These are phyloP conservation scores for Tulasnella sp. DNA, from an alignment of 768 basidiomycete species.

Conservation along the genomic window DNA sequence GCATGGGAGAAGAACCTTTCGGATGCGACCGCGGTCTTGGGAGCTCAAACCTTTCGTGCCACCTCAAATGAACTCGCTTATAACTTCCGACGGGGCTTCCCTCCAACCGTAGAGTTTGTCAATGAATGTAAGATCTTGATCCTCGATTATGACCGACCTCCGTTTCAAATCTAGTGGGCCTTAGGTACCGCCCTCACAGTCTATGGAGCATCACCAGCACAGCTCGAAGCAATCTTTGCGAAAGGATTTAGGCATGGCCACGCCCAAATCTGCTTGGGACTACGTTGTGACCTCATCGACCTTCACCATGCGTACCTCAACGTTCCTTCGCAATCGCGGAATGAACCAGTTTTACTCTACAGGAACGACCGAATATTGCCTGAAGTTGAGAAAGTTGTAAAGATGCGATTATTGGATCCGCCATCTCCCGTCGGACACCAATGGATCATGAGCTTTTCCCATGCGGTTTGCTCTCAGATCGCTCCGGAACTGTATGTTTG, in stretches of 20 bases:
- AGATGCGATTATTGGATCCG: neutral
- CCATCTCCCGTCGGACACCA: neutral
- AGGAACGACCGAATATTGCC: neutral
- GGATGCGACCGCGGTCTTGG: neutral
- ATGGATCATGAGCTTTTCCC: neutral
- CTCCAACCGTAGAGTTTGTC: neutral
- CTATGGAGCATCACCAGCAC: neutral
- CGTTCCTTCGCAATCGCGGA: neutral
- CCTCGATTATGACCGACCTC: neutral
- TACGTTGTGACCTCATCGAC: neutral
- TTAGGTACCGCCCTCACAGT: neutral
- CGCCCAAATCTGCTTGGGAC: neutral
- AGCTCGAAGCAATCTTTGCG: neutral
- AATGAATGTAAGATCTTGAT: neutral
- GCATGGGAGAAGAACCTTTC: neutral
- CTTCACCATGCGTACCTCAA: slow-evolving; percentile 1
- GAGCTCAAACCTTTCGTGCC: neutral
- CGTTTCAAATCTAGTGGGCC: neutral
- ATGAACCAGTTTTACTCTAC: neutral
- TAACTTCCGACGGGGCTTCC: neutral
- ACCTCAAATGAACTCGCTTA: neutral
- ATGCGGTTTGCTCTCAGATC: neutral
- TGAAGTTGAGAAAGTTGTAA: neutral
- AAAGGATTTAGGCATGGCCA: neutral
- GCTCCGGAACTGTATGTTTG: too few relatives aligned